Percentiles rank a stretch among this genome's conserved stretches.
Conservation (phyloP, 2,329 filamentous ascomycete genomes). For the Xylariales sp. region DNA sequence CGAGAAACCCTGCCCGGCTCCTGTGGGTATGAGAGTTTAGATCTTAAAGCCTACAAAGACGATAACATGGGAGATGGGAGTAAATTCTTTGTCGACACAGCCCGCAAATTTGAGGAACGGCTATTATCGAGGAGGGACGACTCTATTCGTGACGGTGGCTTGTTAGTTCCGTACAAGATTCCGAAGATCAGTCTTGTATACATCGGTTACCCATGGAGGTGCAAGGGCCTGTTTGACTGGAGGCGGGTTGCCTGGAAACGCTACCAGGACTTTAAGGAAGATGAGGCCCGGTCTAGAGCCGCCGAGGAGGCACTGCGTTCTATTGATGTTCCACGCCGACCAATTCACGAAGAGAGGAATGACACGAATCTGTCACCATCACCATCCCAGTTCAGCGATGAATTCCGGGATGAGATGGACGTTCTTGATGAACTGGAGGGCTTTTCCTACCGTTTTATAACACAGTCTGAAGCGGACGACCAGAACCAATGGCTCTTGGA, state of each 20-base stretch:
- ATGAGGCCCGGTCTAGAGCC: conserved; percentile 1
- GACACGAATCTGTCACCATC: neutral
- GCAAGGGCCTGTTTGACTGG: conserved; percentile 11
- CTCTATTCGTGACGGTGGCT: neutral
- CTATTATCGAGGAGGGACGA: conserved; percentile 12
- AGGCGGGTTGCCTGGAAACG: conserved; percentile 24
- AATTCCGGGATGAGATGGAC: conserved; percentile 29
- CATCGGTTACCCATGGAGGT: conserved; percentile 22
- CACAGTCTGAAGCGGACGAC: too few relatives aligned
- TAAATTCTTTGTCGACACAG: conserved; percentile 24
- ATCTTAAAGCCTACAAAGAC: conserved; percentile 20
- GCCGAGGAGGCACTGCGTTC: conserved; percentile 23
- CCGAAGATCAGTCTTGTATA: conserved; percentile 27
- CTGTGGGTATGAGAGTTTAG: neutral
- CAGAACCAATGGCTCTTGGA: neutral
- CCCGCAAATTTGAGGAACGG: conserved; percentile 7
- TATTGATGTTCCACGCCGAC: conserved; percentile 25
- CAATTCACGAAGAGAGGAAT: neutral
- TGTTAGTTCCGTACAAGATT: conserved; percentile 17
- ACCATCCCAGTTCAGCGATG: conserved; percentile 28
- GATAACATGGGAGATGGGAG: conserved; percentile 24
- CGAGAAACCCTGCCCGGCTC: neutral
- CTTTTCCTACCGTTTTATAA: too few relatives aligned
- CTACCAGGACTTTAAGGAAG: conserved; percentile 1
- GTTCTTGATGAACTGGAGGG: neutral